Conservation (phyloP, 1,139 yeast genomes). For the Arxiozyma heterogenica region DNA sequence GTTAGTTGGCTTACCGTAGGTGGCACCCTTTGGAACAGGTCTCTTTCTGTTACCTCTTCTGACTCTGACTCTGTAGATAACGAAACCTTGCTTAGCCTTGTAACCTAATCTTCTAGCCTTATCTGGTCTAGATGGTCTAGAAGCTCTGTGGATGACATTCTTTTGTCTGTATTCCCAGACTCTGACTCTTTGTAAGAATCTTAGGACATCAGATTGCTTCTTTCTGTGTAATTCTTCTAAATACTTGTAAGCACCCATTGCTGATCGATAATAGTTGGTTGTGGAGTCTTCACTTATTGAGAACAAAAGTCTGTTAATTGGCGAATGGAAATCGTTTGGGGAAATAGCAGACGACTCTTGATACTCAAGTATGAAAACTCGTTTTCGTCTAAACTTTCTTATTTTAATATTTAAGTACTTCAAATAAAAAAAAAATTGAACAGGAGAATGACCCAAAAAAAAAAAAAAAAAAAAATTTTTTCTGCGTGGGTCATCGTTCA, state of each 20-base stretch:
- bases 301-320: too few relatives aligned
- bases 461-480: too few relatives aligned
- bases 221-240: slow-evolving; percentile 99
- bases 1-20: slow-evolving; percentile 99
- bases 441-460: too few relatives aligned
- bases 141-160: slow-evolving; percentile 97
- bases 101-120: slow-evolving; percentile 99
- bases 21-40: slow-evolving; percentile 99
- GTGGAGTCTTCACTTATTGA: background rate
- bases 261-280: slow-evolving; percentile 8
- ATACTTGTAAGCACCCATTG: slow-evolving; percentile 99
- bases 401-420: too few relatives aligned
- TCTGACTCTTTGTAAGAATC: slow-evolving; percentile 98
- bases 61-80: slow-evolving; percentile 96
- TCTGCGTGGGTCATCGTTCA: background rate
- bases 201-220: slow-evolving; percentile 99
- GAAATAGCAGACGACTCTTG: too few relatives aligned
- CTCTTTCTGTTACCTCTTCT: slow-evolving; percentile 99
- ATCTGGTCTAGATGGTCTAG: slow-evolving; percentile 99
- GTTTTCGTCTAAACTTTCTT: too few relatives aligned
- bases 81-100: slow-evolving; percentile 99
- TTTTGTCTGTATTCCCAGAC: slow-evolving; percentile 99
- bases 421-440: too few relatives aligned
- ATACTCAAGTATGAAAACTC: too few relatives aligned
- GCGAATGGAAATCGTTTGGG: too few relatives aligned